Percentiles rank a stretch among this genome's conserved stretches.
phyloP scores from a whole-genome alignment of 1,284 basidiomycete genomes.

The Naganishia liquefaciens region DNA sequence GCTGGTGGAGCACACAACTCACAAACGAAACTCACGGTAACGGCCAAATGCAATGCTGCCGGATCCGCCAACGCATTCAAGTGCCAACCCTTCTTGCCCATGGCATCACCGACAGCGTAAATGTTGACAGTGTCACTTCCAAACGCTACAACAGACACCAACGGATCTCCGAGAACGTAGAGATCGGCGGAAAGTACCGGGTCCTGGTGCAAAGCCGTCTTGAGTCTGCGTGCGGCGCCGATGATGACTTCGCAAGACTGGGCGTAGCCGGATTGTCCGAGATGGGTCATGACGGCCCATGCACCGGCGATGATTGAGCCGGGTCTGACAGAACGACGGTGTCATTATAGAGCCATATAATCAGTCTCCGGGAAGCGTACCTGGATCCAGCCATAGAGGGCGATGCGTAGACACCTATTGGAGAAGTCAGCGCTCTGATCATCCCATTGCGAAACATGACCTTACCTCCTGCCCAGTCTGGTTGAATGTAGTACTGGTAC shows the following conservation, averaged over 20 bases:
- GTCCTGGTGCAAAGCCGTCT: slow-evolving; percentile 39
- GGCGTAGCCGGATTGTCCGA: slow-evolving; percentile 91
- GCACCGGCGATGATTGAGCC: slow-evolving; percentile 91
- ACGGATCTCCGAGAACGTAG: slow-evolving; percentile 82
- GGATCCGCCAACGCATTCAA: slow-evolving; percentile 80
- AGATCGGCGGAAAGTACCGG: slow-evolving; percentile 60
- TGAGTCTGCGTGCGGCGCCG: slow-evolving; percentile 51
- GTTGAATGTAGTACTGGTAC: slow-evolving; percentile 81
- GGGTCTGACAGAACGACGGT: slow-evolving; percentile 62
- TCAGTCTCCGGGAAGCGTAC: slow-evolving; percentile 55
- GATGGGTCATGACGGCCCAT: slow-evolving; percentile 93
- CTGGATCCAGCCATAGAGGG: slow-evolving; percentile 85
- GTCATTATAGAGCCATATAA: background rate
- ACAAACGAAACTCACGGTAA: slow-evolving; percentile 67
- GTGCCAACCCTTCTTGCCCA: slow-evolving; percentile 85
- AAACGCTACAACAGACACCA: slow-evolving; percentile 89
- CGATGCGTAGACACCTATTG: slow-evolving; percentile 76
- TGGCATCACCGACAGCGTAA: slow-evolving; percentile 84
- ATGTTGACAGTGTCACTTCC: slow-evolving; percentile 62
- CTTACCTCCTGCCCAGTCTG: slow-evolving; percentile 69
- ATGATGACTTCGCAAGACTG: slow-evolving; percentile 84
- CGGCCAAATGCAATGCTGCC: slow-evolving; percentile 87
- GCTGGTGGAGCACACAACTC: background rate
- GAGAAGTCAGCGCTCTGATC: slow-evolving; percentile 1
- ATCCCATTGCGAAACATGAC: slow-evolving; percentile 25